Evolutionary conservation across 495 filamentous ascomycete species (phyloP).

Genomic region (Hypoxylon subgilvum): DNA sequence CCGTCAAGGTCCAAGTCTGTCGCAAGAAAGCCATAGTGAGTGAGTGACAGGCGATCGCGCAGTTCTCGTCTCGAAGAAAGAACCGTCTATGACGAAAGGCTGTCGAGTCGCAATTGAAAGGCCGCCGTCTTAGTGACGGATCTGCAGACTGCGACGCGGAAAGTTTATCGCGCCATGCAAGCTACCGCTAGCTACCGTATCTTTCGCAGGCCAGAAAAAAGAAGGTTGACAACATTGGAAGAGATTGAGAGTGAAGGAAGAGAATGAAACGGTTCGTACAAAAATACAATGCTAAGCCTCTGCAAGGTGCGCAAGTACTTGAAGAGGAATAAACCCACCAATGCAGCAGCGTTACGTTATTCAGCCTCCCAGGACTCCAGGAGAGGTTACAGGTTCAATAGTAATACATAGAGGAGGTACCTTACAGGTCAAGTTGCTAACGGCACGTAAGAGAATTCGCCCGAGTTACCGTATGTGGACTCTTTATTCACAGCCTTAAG

Average conservation of each 20-base stretch:
- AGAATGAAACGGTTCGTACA: not conserved
- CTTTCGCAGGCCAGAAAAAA: not conserved
- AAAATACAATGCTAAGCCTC: conserved; percentile 16
- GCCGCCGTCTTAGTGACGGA: conserved; percentile 19
- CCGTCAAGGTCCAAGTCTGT: conserved; percentile 74
- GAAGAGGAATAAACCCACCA: not conserved
- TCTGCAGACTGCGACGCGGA: conserved; percentile 19
- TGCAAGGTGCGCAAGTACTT: conserved; percentile 4
- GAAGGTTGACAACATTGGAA: not conserved
- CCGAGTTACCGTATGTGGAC: too few species aligned
- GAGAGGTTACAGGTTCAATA: too few species aligned
- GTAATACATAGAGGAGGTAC: too few species aligned
- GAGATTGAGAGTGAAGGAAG: too few species aligned
- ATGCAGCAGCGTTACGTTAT: conserved; percentile 1
- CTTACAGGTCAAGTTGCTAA: too few species aligned
- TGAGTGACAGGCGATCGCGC: conserved; percentile 2
- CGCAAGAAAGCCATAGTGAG: conserved; percentile 61
- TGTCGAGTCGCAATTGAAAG: conserved; percentile 10
- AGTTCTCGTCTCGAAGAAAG: conserved; percentile 4
- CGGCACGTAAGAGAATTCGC: too few species aligned
- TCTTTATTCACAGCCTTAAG: too few species aligned
- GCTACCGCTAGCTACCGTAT: not conserved
- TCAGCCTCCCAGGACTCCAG: too few species aligned
- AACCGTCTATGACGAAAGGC: conserved; percentile 3
- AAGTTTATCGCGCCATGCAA: conserved; percentile 29